A percentile compares a stretch with the other conserved stretches of the same genome.
phyloP scores from a whole-genome alignment of 1,139 yeast species.

The Blastobotrys raffinosifermentans region DNA sequence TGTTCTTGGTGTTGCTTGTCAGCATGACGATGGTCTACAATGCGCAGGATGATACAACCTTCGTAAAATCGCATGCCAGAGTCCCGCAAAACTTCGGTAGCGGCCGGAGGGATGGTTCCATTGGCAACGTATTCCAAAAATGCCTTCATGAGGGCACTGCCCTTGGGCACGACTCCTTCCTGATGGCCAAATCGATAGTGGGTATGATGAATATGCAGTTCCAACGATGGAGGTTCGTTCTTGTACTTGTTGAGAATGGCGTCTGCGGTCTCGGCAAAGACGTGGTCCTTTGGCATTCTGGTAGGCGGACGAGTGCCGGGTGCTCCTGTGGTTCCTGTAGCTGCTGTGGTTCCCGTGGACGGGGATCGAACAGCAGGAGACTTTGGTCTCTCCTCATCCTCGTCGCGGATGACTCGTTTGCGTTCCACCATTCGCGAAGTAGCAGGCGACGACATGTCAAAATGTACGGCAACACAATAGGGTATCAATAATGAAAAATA shows the following conservation, averaged over 20 bases:
- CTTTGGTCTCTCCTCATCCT: constrained; percentile 20
- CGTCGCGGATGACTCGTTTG: constrained; percentile 28
- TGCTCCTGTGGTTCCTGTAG: not conserved
- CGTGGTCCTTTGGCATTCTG: constrained; percentile 19
- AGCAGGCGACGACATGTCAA: not conserved
- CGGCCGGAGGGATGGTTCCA: constrained; percentile 83
- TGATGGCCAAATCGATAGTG: constrained; percentile 76
- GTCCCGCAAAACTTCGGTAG: constrained; percentile 83
- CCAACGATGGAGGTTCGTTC: constrained; percentile 74
- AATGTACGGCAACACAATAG: too few relatives aligned
- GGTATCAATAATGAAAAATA: too few relatives aligned
- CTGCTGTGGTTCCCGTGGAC: constrained; percentile 4
- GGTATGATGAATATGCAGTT: constrained; percentile 83
- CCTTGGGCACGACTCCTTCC: constrained; percentile 76
- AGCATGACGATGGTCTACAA: constrained; percentile 62
- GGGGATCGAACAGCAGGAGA: not conserved
- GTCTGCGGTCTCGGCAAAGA: constrained; percentile 57
- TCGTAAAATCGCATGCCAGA: constrained; percentile 79
- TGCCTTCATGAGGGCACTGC: constrained; percentile 64
- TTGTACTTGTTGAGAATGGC: constrained; percentile 75
- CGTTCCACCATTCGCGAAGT: constrained; percentile 22
- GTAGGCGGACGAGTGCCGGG: not conserved
- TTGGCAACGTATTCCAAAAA: constrained; percentile 73
- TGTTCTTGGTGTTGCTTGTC: constrained; percentile 8
- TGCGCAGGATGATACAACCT: constrained; percentile 80